Base-by-base conservation (phyloP, 139 green algal genomes). In the Zygnema circumcarinatum region DNA sequence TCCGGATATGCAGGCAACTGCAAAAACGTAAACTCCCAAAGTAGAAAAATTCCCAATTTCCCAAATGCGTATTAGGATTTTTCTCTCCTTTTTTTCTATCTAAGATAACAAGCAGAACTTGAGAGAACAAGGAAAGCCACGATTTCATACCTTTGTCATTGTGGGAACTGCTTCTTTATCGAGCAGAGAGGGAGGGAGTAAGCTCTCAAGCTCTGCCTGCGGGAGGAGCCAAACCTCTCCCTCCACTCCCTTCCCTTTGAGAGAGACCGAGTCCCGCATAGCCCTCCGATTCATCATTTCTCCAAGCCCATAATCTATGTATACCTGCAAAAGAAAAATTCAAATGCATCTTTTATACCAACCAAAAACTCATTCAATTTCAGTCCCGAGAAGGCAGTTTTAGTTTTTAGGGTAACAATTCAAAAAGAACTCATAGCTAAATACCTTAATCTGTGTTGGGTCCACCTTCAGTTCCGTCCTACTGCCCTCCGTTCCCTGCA, bases 1-100 rank as follows among this genome's bases (percentile, higher is more conserved):
- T 89, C 84, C 20, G 84, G 84, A 29, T 79, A 89, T 33, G 33
- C 7, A 42, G 83, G 74, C 31, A 88, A 32, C 74, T 88, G 80
- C 75, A 78, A 7, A 62, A 62, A 25, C 47, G 47, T 7, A 25
- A 62, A 62, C 7, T 62, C 7, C 47, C 47, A 62, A 62, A 62
- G 16, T 62, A 7, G 7, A 25, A 7, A 62, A 62, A 62, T 25
- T 25, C 7, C 7, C 47, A 25, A 62, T 62, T 62, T 7, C 7
- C 16, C 16, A 16, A 62, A 25, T 62, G 47, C 16, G 47, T 25
- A 16, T 25, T 62, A 16, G 7, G 16, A 62, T 25, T 7, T 25
- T 25, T 62, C 47, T 16, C 7, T 62, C 47, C 47, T 25, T 16
- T 7, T 62, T 62, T 62, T 16, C 47, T 16, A 25, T 62, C 47